Base-by-base conservation (phyloP, 805 yeast species). In the Tetrapisispora fleetii region DNA sequence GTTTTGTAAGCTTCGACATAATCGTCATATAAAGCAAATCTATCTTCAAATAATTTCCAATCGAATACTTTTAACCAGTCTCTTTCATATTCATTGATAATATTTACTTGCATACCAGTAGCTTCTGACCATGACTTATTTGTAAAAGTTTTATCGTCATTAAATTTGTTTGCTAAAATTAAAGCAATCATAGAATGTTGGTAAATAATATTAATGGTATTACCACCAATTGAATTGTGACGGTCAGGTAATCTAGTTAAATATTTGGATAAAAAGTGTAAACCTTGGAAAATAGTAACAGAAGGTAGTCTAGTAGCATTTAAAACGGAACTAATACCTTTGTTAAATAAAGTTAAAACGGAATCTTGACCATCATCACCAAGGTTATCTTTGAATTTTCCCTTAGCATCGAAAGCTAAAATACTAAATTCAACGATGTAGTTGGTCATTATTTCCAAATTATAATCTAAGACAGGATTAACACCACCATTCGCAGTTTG, bases 111-210 rank as follows among this genome's bases (percentile, higher is more conserved):
- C 53, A 91, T 75, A 18, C 95, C 95, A 5, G 96, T 85, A n/a
- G 97, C 98, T 52, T 88, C 89, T 39, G 88, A 78, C 99, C 99
- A 91, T 8, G 96, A 87, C 60, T 81, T 82, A 69, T 91, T 91
- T 52, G 95, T 88, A 63, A 91, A 91, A 28, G 97, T 91, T 69
- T 91, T 89, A 70, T 91, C 99, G 68, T 91, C 98, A 63, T 90
- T 88, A 65, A 88, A 87, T 69, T 91, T 91, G 71, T 91, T 91
- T 43, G 96, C 95, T 52, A 91, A 71, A 36, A 91, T 78, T 40
- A 91, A 73, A 2, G 95, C 76, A 19, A 84, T 73, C 40, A 83
- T 80, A 39, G 88, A 63, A 71, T 75, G 61, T 69, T 74, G 69
- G 75, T 85, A 60, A 50, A 76, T 70, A 22, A 63, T 62, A 24